Evolutionary conservation across 345 rosid species (phyloP), one percentile per base, ranked within the genome.

Genomic region (Camelina hispida): DNA sequence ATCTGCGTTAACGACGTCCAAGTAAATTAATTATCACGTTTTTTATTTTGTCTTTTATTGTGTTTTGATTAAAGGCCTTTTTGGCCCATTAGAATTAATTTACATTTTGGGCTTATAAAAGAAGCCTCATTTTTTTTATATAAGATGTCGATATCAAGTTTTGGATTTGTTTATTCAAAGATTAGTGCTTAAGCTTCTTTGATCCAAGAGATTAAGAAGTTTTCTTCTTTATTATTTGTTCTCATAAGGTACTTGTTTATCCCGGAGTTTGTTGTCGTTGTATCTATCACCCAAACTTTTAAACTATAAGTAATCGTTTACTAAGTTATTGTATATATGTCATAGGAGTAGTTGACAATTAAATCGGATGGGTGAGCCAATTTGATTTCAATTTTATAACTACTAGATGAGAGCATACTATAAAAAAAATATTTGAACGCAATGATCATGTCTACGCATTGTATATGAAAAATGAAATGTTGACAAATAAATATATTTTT

Each of bases 11-110:
- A 25, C 18, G 55, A 17, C 52, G 14, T 20, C 46, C 46, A 57
- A 56, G 51, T 57, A 11, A 11, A 11, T 28, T 28, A 28, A 28
- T 34, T 0, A 34, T 34, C 37, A 34, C 53, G 62, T 18, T 47
- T 63, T 68, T 25, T 23, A 28, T 9, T 34, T 34, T 7, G 73
- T 67, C 68, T 43, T 32, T 25, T 9, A 28, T 28, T 4, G 22
- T 40, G 30, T 60, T 75, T 51, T 58, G 1, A 23, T 48, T 23
- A 6, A 38, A 58, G 62, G 52, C 35, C 34, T 16, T 46, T 0
- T 12, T 35, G 72, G 78, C 60, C 78, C 66, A 47, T 70, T 54
- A 3, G 2, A 18, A 46, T 32, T 6, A 9, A 12, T 55, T 32
- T 17, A 13, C 44, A 32, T 1, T 51, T 57, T 8, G 56, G 79